Conservation (phyloP, 2,329 filamentous ascomycete species). For the Talaromyces pinophilus region DNA sequence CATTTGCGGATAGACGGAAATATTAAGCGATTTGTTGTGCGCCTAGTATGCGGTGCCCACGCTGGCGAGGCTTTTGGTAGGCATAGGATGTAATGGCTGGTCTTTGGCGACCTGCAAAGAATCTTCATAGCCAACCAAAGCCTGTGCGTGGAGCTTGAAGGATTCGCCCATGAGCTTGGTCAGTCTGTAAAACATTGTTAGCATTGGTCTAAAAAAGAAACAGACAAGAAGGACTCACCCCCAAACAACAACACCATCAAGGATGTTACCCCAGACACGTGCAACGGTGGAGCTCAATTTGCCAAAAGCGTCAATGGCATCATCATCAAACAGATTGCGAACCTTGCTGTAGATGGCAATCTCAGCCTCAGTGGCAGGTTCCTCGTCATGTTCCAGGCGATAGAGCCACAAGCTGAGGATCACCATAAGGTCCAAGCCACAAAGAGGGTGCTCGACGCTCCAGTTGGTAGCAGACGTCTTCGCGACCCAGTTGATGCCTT, state of each 20-base stretch:
- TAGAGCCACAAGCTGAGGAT: constrained; percentile 98
- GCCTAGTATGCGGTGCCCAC: constrained; percentile 46
- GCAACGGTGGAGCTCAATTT: constrained; percentile 95
- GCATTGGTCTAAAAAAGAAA: background rate
- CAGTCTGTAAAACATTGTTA: constrained; percentile 36
- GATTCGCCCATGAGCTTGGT: constrained; percentile 93
- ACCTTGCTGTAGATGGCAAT: constrained; percentile 64
- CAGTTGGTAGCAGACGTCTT: constrained; percentile 96
- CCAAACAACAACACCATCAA: constrained; percentile 98
- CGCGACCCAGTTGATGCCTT: constrained; percentile 97
- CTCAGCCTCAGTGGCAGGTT: constrained; percentile 58
- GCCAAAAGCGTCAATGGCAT: constrained; percentile 78
- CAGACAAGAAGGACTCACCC: constrained; percentile 67
- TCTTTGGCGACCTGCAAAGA: constrained; percentile 44
- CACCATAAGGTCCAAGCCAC: constrained; percentile 95
- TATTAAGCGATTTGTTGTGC: background rate
- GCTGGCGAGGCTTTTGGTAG: constrained; percentile 46
- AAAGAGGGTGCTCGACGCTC: constrained; percentile 97
- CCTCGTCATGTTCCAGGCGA: constrained; percentile 97
- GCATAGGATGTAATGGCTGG: constrained; percentile 46
- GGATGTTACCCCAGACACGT: constrained; percentile 94
- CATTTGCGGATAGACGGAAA: constrained; percentile 1
- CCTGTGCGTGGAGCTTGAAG: constrained; percentile 94
- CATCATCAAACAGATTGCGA: constrained; percentile 80
- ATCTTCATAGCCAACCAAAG: constrained; percentile 91